Evolutionary conservation across 2,329 filamentous ascomycete genomes (phyloP), one percentile per base, ranked within the genome.

Genomic region (Graphilbum sp.): DNA sequence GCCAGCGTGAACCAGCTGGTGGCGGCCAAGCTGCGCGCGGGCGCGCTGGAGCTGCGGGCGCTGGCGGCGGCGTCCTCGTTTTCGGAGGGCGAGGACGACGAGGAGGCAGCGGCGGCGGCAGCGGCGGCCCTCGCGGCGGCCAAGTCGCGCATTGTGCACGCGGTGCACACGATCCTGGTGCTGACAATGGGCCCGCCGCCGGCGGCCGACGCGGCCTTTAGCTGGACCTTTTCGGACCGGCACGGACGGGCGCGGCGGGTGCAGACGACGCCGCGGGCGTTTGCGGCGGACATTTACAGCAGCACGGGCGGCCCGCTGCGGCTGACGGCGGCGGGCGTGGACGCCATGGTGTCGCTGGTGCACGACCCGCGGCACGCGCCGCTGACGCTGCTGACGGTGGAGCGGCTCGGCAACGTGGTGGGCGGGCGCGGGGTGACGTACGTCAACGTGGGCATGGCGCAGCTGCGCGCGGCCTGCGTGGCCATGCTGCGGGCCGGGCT

Each of bases 11-110:
- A 87, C 52, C 66, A 61, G 38, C 63, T 92, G 23, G 65, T 93
- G 44, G 86, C 83, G 11, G 86, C 78, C 16, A 92, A 92, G 60
- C 69, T 94, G 25, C 77, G 86, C n/a, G 84, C 93, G 56, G 78
- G 84, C 48, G 84, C 79, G 2, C 58, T 93, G n/a, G 61, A 65
- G 20, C 66, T 93, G 11, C 72, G 84, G n/a, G 56, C 59, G 1
- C 53, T 86, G 32, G 13, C 25, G 16, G 8, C 20, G 6, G 11
- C n/a, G n/a, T n/a, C n/a, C n/a, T n/a, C n/a, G n/a, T n/a, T n/a
- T n/a, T n/a, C n/a, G n/a, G n/a, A n/a, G n/a, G n/a, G n/a, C n/a
- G n/a, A n/a, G n/a, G n/a, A n/a, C n/a, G n/a, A n/a, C n/a, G n/a
- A n/a, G n/a, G n/a, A n/a, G n/a, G n/a, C n/a, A n/a, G n/a, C n/a